Evolutionary conservation across 2,329 filamentous ascomycete species (phyloP), one percentile per base, ranked within the genome.

Genomic region (Periglandula ipomoeae): DNA sequence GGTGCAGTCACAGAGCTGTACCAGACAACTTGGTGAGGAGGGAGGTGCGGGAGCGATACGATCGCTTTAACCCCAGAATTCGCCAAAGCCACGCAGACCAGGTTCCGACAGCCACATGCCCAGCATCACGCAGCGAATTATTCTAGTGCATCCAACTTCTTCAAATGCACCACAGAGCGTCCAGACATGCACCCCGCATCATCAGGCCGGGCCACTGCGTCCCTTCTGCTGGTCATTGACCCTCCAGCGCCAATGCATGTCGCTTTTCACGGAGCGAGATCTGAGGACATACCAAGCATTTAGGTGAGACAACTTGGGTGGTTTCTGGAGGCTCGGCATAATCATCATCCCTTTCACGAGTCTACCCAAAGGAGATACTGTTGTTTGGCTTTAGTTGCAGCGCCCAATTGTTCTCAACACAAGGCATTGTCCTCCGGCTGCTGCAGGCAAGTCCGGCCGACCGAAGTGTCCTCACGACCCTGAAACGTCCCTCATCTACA

Each of bases 21-120:
- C 27, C n/a, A n/a, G n/a, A n/a, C n/a, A 24, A 13, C 9, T 43
- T 30, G 9, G 24, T n/a, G 40, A 51, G 44, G 52, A 55, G 51
- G 58, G 59, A 61, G 60, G 60, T 63, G 60, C 60, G 61, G 61
- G 61, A 63, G 42, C 50, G 50, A 50, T 50, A 50, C 59, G 61
- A 63, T 63, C 59, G 59, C 55, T 15, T 37, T 17, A 37, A 47
- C 47, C 44, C 44, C 50, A 47, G 44, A 50, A 27, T 47, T 24
- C 43, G 22, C 47, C 32, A 39, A 49, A 47, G 45, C 44, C 39
- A 46, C 35, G n/a, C 42, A 49, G 26, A 48, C 41, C 26, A 45
- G 46, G 46, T 37, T 49, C 26, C 40, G 8, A 24, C 41, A 49
- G 40, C 47, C 47, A 44, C 32, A 23, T 38, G 17, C 46, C 11